A percentile compares a stretch with the other conserved stretches of the same genome.
Conservation (phyloP, 2,329 filamentous ascomycete species). For the Colletotrichum sp. region DNA sequence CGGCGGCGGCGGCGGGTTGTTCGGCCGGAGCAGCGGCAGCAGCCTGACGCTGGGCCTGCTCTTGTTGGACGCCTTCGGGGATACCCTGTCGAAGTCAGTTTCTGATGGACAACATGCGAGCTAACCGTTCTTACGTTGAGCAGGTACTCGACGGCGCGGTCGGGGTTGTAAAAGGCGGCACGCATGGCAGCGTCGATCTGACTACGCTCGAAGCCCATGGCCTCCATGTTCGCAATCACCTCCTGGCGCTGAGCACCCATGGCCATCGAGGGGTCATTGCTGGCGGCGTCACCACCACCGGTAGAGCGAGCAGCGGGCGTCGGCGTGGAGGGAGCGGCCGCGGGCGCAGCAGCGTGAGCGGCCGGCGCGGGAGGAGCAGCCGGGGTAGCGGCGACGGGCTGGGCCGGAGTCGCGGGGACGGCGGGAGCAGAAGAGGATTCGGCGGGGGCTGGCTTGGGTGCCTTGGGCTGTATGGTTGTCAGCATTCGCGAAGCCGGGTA, state of each 20-base stretch:
- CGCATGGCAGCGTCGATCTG: constrained; percentile 95
- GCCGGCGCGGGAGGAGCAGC: constrained; percentile 56
- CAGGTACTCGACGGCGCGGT: constrained; percentile 96
- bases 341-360: constrained; percentile 46
- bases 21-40: constrained; percentile 48
- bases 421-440: constrained; percentile 64
- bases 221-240: constrained; percentile 91
- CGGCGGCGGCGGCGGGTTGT: constrained; percentile 43
- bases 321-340: constrained; percentile 57
- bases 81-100: constrained; percentile 69
- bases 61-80: constrained; percentile 79
- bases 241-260: constrained; percentile 83
- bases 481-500: neutral
- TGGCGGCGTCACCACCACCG: constrained; percentile 49
- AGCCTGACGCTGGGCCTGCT: constrained; percentile 60
- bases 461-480: constrained; percentile 40
- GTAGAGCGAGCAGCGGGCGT: constrained; percentile 56
- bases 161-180: constrained; percentile 95
- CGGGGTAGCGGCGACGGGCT: constrained; percentile 54
- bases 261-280: constrained; percentile 78
- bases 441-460: constrained; percentile 73
- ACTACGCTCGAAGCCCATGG: constrained; percentile 90
- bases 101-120: neutral
- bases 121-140: constrained; percentile 68
- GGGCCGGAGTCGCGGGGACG: constrained; percentile 67